These are phyloP conservation scores for Backusella mclennaniae DNA, from an alignment of 192 early-diverging fungal genomes.

Conservation along the genomic window DNA sequence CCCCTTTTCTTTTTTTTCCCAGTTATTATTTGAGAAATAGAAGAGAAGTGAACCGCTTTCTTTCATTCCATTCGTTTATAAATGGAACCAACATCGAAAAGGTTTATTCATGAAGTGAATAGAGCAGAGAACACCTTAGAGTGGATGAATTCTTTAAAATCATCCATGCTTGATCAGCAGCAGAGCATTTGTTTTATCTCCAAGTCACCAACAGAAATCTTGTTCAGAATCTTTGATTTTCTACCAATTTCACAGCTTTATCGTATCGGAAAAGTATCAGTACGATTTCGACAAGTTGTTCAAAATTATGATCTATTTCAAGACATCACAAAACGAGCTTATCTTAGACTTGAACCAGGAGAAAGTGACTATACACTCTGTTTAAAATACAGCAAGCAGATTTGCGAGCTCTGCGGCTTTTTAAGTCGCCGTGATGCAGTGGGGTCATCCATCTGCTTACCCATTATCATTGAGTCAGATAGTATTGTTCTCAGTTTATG, in stretches of 20 bases:
- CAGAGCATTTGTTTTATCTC: not conserved
- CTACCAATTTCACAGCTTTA: not conserved
- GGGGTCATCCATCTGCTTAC: not conserved
- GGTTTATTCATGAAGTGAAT: not conserved
- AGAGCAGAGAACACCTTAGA: not conserved
- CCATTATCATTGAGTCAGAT: not conserved
- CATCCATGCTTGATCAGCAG: not conserved
- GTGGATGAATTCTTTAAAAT: not conserved
- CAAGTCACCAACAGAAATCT: not conserved
- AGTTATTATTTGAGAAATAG: not conserved
- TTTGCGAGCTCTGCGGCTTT: not conserved
- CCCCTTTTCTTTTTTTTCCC: not conserved
- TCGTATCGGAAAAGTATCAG: not conserved
- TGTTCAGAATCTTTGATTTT: not conserved
- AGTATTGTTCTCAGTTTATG: not conserved
- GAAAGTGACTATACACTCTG: not conserved
- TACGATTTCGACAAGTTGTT: not conserved
- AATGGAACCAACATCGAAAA: not conserved
- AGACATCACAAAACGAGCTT: not conserved
- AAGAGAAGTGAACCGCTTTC: not conserved
- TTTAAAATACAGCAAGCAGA: not conserved
- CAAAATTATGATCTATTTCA: not conserved
- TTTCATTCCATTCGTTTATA: not conserved
- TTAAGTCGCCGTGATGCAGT: not conserved
- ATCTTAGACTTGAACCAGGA: not conserved